Percentiles rank a stretch among this genome's conserved stretches.
phyloP scores from a whole-genome alignment of 2,329 filamentous ascomycete species.

The Clarireedia monteithiana region DNA sequence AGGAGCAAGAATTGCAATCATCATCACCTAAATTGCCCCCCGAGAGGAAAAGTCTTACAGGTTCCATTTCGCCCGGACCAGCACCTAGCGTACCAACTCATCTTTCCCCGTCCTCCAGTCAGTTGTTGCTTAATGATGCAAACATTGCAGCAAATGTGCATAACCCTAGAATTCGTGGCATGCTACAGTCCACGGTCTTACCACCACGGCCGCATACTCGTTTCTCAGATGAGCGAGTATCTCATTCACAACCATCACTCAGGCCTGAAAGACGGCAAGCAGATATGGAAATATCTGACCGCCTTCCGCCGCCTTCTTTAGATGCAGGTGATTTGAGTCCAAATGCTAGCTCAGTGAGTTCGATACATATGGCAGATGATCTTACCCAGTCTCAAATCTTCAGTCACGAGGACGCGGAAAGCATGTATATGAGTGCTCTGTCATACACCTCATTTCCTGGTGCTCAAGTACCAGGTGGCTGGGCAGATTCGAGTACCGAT shows the following conservation, averaged over 20 bases:
- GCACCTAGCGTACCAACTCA: conserved; percentile 47
- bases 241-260: conserved; percentile 24
- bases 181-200: conserved; percentile 23
- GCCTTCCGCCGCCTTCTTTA: not conserved
- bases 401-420: conserved; percentile 73
- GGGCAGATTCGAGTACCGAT: conserved; percentile 18
- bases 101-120: conserved; percentile 23
- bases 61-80: not conserved
- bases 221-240: conserved; percentile 24
- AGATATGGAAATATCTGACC: not conserved
- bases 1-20: conserved; percentile 27
- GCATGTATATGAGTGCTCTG: conserved; percentile 77
- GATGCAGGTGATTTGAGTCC: conserved; percentile 1
- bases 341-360: conserved; percentile 8
- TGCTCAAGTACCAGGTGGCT: conserved; percentile 21
- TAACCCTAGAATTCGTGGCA: conserved; percentile 3
- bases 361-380: conserved; percentile 34
- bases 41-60: not conserved
- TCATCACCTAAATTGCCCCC: conserved; percentile 4
- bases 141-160: not conserved
- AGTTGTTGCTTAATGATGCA: not conserved
- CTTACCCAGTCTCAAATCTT: conserved; percentile 61
- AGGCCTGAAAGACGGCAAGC: not conserved
- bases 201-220: conserved; percentile 18
- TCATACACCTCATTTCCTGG: conserved; percentile 33